These are phyloP conservation scores for Ascoidea tarda DNA, from an alignment of 805 yeast species.

Conservation along the genomic window DNA sequence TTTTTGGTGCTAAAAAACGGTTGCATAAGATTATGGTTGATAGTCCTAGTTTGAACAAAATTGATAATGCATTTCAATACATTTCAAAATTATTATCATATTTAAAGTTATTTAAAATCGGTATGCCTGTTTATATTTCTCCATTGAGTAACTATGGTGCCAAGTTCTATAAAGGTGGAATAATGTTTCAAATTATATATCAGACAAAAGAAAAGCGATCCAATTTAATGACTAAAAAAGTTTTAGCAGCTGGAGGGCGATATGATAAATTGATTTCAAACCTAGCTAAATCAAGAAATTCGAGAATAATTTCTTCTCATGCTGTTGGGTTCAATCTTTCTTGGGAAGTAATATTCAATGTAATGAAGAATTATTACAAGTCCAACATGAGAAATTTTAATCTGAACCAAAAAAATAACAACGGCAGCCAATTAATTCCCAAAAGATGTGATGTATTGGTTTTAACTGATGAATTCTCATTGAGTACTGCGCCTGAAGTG, in stretches of 20 bases:
- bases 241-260: constrained; percentile 88
- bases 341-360: constrained; percentile 45
- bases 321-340: constrained; percentile 87
- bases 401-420: constrained; percentile 13
- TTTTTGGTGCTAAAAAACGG: constrained; percentile 47
- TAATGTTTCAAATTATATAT: constrained; percentile 80
- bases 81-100: constrained; percentile 43
- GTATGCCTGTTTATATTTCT: constrained; percentile 42
- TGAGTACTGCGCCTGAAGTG: constrained; percentile 45
- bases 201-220: constrained; percentile 38
- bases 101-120: constrained; percentile 44
- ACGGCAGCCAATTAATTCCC: constrained; percentile 24
- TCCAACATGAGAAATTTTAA: constrained; percentile 15
- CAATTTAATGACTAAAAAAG: constrained; percentile 14
- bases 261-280: constrained; percentile 63
- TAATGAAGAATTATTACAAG: constrained; percentile 34
- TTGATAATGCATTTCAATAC: constrained; percentile 51
- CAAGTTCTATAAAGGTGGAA: constrained; percentile 62
- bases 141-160: constrained; percentile 81
- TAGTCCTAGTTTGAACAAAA: constrained; percentile 42
- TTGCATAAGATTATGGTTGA: constrained; percentile 62
- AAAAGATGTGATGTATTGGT: constrained; percentile 74
- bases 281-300: constrained; percentile 28
- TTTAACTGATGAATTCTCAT: constrained; percentile 39
- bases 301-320: constrained; percentile 17